Evolutionary conservation across 2,329 filamentous ascomycete genomes (phyloP).

Genomic region (Elsinoe australis): DNA sequence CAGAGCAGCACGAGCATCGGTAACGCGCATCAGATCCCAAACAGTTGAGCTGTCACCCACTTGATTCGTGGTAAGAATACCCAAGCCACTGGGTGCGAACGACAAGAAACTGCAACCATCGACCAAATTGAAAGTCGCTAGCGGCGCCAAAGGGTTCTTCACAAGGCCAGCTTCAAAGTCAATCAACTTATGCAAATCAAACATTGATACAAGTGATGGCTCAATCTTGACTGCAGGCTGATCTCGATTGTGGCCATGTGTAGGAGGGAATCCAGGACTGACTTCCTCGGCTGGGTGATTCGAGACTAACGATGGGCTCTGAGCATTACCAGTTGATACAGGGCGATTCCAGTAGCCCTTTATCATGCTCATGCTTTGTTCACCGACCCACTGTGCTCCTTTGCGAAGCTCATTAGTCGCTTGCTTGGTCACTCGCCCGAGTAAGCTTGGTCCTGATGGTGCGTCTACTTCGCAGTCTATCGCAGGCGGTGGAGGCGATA

Average conservation of each 20-base stretch:
- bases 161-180: conserved; percentile 41
- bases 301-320: conserved; percentile 25
- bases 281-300: conserved; percentile 5
- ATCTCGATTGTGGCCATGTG: conserved; percentile 58
- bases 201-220: conserved; percentile 64
- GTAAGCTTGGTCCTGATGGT: conserved; percentile 41
- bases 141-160: conserved; percentile 49
- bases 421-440: conserved; percentile 69
- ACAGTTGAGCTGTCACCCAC: conserved; percentile 78
- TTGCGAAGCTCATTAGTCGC: conserved; percentile 70
- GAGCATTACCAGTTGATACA: conserved; percentile 3
- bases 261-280: conserved; percentile 56
- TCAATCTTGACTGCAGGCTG: conserved; percentile 49
- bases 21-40: conserved; percentile 65
- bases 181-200: conserved; percentile 59
- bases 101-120: conserved; percentile 75
- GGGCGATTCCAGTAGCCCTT: conserved; percentile 66
- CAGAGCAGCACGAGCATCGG: conserved; percentile 34
- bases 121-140: conserved; percentile 63
- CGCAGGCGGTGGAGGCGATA: conserved; percentile 61
- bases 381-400: conserved; percentile 66
- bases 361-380: conserved; percentile 69
- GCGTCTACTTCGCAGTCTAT: conserved; percentile 60
- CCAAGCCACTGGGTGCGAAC: conserved; percentile 65
- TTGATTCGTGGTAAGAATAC: conserved; percentile 69